Base-by-base conservation (phyloP, 306 rosid species). In the Rubus parviflorus region DNA sequence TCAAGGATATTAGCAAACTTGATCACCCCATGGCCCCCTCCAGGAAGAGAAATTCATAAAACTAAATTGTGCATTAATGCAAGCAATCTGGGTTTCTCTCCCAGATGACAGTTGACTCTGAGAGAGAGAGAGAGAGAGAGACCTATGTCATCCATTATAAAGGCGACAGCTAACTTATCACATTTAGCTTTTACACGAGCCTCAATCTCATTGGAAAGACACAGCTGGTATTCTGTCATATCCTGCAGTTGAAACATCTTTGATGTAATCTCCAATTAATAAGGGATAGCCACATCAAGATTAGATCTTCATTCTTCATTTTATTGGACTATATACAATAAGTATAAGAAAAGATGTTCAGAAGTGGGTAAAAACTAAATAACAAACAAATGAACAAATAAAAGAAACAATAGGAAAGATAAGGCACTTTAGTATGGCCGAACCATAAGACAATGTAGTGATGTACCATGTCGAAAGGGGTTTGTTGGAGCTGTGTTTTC, bases 401-500 rank as follows among this genome's bases (percentile, higher is more conserved):
- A 75, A 51, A 13, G 12, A 9, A 52, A 40, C 11, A 64, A 15
- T 9, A 23, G 16, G 25, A 56, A 3, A 35, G 35, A 30, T 30
- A 56, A 19, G 20, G 45, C 54, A 53, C 60, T 53, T 74, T 46
- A 57, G 75, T 20, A 43, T n/a, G 30, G 51, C 65, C 68, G 53
- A 74, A 58, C 40, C 49, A 47, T 16, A 56, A 19, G 47, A 56
- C 70, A 40, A 51, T 67, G 35, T 0, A 30, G 35, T 30, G 35
- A 30, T 30, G 68, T 88, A 92, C 98, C 97, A 83, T 81, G n/a
- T 89, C 82, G 75, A 87, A 76, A 68, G 83, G 94, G 22, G 84
- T 69, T 82, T 83, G 87, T 48, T 89, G 97, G 76, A 86, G 91
- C 79, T 92, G 97, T 77, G 89, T 88, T 84, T 89, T 93, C 99